These are phyloP conservation scores for Thuja plicata DNA, from an alignment of 83 land plant genomes.

Conservation along the genomic window DNA sequence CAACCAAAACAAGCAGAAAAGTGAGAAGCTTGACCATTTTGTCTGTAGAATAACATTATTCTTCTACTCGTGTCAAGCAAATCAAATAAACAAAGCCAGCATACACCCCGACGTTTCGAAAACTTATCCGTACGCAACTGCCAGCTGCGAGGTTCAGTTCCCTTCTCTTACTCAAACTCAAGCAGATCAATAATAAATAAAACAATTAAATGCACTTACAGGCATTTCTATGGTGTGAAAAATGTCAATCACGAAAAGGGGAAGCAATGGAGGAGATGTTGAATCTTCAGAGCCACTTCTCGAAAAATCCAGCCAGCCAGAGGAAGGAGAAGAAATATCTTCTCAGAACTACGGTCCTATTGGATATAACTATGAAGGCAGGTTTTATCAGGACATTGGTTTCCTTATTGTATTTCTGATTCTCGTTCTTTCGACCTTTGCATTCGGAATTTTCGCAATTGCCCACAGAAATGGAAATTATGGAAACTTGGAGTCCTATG, in stretches of 20 bases:
- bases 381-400: constrained; percentile 71
- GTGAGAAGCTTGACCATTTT: no score
- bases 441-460: constrained; percentile 70
- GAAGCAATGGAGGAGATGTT: neutral
- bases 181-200: no score
- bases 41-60: no score
- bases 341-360: constrained; percentile 40
- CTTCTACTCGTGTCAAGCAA: no score
- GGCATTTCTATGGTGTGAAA: neutral
- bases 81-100: no score
- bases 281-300: constrained; percentile 5
- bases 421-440: constrained; percentile 59
- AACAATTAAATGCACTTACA: no score
- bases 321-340: constrained; percentile 4
- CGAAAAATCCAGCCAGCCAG: neutral
- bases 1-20: no score
- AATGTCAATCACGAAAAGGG: neutral
- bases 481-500: constrained; percentile 31
- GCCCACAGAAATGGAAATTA: constrained; percentile 52
- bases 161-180: no score
- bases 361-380: constrained; percentile 59
- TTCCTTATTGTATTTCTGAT: constrained; percentile 68
- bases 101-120: no score
- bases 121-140: no score
- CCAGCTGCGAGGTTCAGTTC: no score